A percentile compares a stretch with the other conserved stretches of the same genome.
Evolutionary conservation across 768 basidiomycete genomes (phyloP).

Genomic region (Leccinum pellstonianum): DNA sequence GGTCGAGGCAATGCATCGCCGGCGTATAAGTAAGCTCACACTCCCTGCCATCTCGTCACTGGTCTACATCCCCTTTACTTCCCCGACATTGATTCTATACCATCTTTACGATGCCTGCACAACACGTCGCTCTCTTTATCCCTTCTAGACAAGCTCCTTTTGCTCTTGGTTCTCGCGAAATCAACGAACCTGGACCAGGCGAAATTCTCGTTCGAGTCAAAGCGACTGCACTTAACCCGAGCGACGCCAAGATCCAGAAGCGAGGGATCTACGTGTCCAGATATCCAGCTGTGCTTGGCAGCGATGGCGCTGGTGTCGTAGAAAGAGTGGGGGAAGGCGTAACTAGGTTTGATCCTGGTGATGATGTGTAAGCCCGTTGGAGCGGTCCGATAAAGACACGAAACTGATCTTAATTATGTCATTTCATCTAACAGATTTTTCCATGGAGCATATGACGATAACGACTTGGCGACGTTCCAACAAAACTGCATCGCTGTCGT

Average conservation of each 20-base stretch:
- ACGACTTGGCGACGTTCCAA: conserved; percentile 43
- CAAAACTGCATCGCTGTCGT: conserved; percentile 43
- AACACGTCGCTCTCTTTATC: conserved; percentile 31
- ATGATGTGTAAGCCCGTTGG: conserved; percentile 45
- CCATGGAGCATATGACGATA: conserved; percentile 39
- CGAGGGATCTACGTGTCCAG: conserved; percentile 37
- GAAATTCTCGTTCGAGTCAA: conserved; percentile 49
- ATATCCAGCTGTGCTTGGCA: conserved; percentile 48
- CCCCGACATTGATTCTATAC: conserved; percentile 7
- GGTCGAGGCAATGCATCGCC: conserved; percentile 30
- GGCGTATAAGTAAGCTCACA: conserved; percentile 30
- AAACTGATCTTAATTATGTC: conserved; percentile 27
- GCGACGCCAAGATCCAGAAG: conserved; percentile 52
- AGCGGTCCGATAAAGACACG: conserved; percentile 5
- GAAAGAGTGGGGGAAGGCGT: conserved; percentile 53
- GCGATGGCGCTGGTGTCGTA: conserved; percentile 52
- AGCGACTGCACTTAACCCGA: conserved; percentile 51
- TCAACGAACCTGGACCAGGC: conserved; percentile 44
- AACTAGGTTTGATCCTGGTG: conserved; percentile 46
- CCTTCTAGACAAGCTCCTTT: conserved; percentile 38
- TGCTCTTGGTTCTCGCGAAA: conserved; percentile 30
- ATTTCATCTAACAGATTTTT: conserved; percentile 34
- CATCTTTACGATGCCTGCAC: conserved; percentile 24
- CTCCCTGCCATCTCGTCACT: conserved; percentile 21
- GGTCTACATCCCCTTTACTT: conserved; percentile 14